These are phyloP conservation scores for Annona squamosa DNA, from an alignment of 164 flowering plant species.

Conservation along the genomic window DNA sequence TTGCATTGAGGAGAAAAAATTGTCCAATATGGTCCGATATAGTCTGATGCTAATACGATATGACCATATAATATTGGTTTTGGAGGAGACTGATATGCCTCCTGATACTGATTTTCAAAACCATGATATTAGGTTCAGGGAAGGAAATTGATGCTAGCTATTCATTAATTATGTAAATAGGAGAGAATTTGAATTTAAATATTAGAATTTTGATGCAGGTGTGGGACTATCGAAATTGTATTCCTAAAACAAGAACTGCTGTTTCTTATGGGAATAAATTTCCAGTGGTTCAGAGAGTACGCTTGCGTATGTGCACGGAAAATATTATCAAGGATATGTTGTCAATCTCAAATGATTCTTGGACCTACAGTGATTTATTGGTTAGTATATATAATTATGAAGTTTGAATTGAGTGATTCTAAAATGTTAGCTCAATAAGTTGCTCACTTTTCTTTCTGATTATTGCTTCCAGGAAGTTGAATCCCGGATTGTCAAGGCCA, in stretches of 20 bases:
- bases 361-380: conserved; percentile 97
- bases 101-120: too few species aligned
- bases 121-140: too few species aligned
- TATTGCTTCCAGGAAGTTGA: conserved; percentile 67
- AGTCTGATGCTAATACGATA: too few species aligned
- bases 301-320: conserved; percentile 79
- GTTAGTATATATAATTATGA: conserved; percentile 36
- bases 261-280: conserved; percentile 22
- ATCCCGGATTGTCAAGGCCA: conserved; percentile 74
- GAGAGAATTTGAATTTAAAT: neutral
- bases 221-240: conserved; percentile 61
- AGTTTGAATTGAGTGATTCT: conserved; percentile 16
- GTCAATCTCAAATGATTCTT: conserved; percentile 60
- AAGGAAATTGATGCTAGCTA: too few species aligned
- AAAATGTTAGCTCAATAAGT: neutral
- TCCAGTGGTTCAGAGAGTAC: conserved; percentile 51
- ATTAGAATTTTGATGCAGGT: conserved; percentile 37
- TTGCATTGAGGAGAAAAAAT: too few species aligned
- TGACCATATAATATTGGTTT: too few species aligned
- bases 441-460: neutral
- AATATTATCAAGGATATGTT: conserved; percentile 93
- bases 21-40: too few species aligned
- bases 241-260: conserved; percentile 34
- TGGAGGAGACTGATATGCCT: too few species aligned
- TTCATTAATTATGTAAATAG: too few species aligned